Evolutionary conservation across 2,329 filamentous ascomycete species (phyloP), one percentile per base, ranked within the genome.

Genomic region (Curvularia sp.): DNA sequence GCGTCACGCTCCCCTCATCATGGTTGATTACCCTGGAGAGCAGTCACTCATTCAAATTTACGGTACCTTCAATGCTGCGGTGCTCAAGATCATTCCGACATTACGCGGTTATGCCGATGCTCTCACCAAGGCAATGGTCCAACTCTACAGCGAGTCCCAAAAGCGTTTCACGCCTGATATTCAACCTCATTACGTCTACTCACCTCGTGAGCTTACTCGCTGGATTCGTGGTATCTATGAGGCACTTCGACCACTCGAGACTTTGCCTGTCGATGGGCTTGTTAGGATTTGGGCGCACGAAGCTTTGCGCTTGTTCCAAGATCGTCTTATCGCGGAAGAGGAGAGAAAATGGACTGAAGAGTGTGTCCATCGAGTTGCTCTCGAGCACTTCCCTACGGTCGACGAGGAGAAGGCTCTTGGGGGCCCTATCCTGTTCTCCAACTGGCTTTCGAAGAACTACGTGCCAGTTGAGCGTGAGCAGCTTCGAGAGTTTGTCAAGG

Each of bases 361-460:
- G 61, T 88, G 90, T 12, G 91, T 98, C 39, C 88, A 87, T 53
- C 87, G 91, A 46, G 94, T 98, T 70, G 95, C 95, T 0, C 80
- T 95, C 41, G 91, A 97, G 60, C 88, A 91, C 74, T 99, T 99
- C 85, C 95, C 95, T 0, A 96, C 88, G n/a, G 92, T 99, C 60
- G 91, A 99, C 61, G 91, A 97, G 67, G 84, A 90, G 42, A 90
- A 92, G 77, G 93, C 95, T 47, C 86, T 99, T 28, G 91, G 91
- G 64, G 92, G 92, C 0, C 96, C 95, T 0, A 98, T 99, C 53
- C 82, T 99, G 55, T 99, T 96, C 84, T 99, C 96, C 6, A 99
- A 99, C 80, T 99, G 95, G 95, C 85, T 99, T 5, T 98, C 94
- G 12, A 98, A 97, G 86, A 91, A 99, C 77, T 99, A 99, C 73